Evolutionary conservation across 352 stramenopile species (phyloP).

Genomic region (Pythium vanterpoolii): DNA sequence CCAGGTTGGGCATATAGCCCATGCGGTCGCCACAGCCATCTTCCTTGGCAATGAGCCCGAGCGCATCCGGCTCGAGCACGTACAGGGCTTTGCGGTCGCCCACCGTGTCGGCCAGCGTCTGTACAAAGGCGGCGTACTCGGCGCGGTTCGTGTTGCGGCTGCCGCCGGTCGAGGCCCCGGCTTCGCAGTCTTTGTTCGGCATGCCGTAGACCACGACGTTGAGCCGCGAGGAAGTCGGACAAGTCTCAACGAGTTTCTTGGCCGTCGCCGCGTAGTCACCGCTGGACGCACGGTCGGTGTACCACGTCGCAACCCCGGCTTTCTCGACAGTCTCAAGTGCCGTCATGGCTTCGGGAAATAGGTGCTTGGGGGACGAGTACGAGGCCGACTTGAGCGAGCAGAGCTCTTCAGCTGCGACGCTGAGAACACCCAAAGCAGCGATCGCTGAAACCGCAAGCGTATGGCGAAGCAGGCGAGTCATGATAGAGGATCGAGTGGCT

Average conservation of each 20-base stretch:
- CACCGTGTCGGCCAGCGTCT: slow-evolving; percentile 39
- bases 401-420: slow-evolving; percentile 32
- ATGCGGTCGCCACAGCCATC: slow-evolving; percentile 29
- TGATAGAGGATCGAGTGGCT: not conserved
- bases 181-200: slow-evolving; percentile 72
- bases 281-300: slow-evolving; percentile 42
- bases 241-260: slow-evolving; percentile 33
- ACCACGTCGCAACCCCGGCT: slow-evolving; percentile 62
- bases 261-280: slow-evolving; percentile 40
- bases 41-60: slow-evolving; percentile 43
- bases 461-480: slow-evolving; percentile 4
- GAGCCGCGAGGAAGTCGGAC: slow-evolving; percentile 34
- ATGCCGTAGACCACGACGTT: slow-evolving; percentile 65
- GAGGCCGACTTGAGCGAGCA: slow-evolving; percentile 43
- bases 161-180: slow-evolving; percentile 37
- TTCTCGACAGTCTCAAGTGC: slow-evolving; percentile 51
- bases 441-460: slow-evolving; percentile 1
- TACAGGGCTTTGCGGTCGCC: slow-evolving; percentile 59
- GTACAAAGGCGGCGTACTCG: slow-evolving; percentile 51
- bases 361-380: slow-evolving; percentile 40
- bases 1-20: slow-evolving; percentile 54
- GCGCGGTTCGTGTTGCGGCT: slow-evolving; percentile 35
- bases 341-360: slow-evolving; percentile 38
- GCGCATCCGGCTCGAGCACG: slow-evolving; percentile 66
- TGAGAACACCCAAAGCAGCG: not conserved